phyloP scores from a whole-genome alignment of 805 yeast species.

The Wickerhamiella brachini region DNA sequence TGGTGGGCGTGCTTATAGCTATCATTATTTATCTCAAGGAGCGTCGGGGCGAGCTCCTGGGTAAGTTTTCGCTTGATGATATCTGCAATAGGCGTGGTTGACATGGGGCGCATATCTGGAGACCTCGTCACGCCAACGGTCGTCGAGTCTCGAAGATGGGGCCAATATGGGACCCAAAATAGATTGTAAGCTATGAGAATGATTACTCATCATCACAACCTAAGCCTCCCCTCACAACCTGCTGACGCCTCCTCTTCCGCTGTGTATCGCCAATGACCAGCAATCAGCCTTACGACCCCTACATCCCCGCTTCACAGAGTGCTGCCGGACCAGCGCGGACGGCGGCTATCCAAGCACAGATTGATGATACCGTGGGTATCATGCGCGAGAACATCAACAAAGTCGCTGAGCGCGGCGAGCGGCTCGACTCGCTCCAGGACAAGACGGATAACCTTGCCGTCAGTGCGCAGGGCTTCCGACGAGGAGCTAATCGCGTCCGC shows the following conservation, averaged over 20 bases:
- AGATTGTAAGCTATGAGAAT: no score
- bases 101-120: not conserved
- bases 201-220: not conserved
- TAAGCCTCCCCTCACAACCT: not conserved
- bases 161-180: no score
- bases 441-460: conserved; percentile 87
- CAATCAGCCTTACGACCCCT: conserved; percentile 76
- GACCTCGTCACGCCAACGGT: not conserved
- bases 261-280: conserved; percentile 38
- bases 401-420: conserved; percentile 90
- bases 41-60: conserved; percentile 30
- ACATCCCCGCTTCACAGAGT: conserved; percentile 44
- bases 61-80: conserved; percentile 34
- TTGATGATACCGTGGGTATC: conserved; percentile 90
- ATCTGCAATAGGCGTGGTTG: conserved; percentile 33
- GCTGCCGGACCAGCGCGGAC: conserved; percentile 41
- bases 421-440: conserved; percentile 80
- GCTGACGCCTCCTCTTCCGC: not conserved
- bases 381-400: conserved; percentile 96
- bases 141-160: no score
- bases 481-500: conserved; percentile 94
- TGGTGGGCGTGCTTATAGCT: conserved; percentile 83
- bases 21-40: conserved; percentile 53
- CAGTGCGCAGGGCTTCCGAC: conserved; percentile 85
- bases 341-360: conserved; percentile 81